Percentiles rank a stretch among this genome's conserved stretches.
Conservation (phyloP, 768 basidiomycete species). For the Rhizopogon vesiculosus region DNA sequence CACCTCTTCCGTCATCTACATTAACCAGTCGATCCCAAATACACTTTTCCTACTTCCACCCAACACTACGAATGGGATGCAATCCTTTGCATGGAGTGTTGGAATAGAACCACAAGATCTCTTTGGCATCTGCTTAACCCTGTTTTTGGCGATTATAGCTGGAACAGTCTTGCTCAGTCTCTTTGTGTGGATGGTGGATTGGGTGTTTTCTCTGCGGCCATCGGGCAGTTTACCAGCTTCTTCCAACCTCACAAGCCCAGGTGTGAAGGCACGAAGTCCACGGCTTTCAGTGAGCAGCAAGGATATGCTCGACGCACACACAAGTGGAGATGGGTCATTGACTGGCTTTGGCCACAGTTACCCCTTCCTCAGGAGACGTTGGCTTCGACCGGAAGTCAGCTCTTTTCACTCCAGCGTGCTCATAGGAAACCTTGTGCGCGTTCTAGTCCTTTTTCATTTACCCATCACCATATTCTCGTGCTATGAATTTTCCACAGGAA, state of each 20-base stretch:
- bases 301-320: slow-evolving; percentile 38
- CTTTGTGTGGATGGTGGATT: slow-evolving; percentile 71
- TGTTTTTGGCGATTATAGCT: slow-evolving; percentile 79
- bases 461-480: slow-evolving; percentile 90
- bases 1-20: slow-evolving; percentile 67
- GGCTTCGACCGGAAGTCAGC: slow-evolving; percentile 51
- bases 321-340: slow-evolving; percentile 23
- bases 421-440: slow-evolving; percentile 87
- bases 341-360: slow-evolving; percentile 18
- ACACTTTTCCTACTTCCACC: slow-evolving; percentile 66
- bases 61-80: slow-evolving; percentile 60
- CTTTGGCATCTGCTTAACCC: slow-evolving; percentile 73
- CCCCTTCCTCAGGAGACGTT: slow-evolving; percentile 25
- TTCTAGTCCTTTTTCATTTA: slow-evolving; percentile 90
- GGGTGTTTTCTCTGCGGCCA: slow-evolving; percentile 30
- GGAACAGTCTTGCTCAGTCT: slow-evolving; percentile 66
- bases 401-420: slow-evolving; percentile 80
- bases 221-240: slow-evolving; percentile 14
- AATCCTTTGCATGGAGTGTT: slow-evolving; percentile 78
- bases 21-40: slow-evolving; percentile 66
- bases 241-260: slow-evolving; percentile 9
- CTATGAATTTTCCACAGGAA: slow-evolving; percentile 48
- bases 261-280: slow-evolving; percentile 29
- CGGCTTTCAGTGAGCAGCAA: slow-evolving; percentile 44
- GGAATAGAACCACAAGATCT: slow-evolving; percentile 81